These are phyloP conservation scores for Prorocentrum cordatum DNA, from an alignment of 169 alveolate species.

Conservation along the genomic window DNA sequence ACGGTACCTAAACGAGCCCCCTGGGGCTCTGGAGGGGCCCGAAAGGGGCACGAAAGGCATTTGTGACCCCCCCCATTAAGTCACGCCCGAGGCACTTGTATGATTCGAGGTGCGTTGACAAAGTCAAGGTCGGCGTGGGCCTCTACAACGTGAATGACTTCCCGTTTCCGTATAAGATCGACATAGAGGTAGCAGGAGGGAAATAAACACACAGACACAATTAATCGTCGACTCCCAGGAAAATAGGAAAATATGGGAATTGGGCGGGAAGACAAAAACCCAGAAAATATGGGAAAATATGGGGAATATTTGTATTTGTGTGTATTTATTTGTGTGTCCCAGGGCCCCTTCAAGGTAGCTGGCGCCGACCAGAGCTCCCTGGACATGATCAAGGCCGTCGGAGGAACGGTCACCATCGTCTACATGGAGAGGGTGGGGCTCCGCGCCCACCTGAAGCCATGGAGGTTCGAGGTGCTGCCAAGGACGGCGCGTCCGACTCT, in stretches of 20 bases:
- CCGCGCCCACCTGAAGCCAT: conserved; percentile 32
- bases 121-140: conserved; percentile 80
- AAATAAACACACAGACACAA: too few relatives aligned
- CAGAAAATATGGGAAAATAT: too few relatives aligned
- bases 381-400: conserved; percentile 81
- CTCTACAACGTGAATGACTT: conserved; percentile 83
- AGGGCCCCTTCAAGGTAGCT: conserved; percentile 72
- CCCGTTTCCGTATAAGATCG: conserved; percentile 86
- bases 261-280: too few relatives aligned
- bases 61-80: too few relatives aligned
- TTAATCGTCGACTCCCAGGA: too few relatives aligned
- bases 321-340: too few relatives aligned
- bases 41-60: too few relatives aligned
- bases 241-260: too few relatives aligned
- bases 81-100: too few relatives aligned
- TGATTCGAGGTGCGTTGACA: conserved; percentile 80
- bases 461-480: conserved; percentile 38
- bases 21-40: too few relatives aligned
- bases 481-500: conserved; percentile 14
- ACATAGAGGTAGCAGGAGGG: conserved; percentile 83
- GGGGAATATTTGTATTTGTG: too few relatives aligned
- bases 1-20: too few relatives aligned
- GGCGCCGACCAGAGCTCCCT: conserved; percentile 85
- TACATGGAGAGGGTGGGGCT: conserved; percentile 73
- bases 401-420: conserved; percentile 78